A percentile compares a stretch with the other conserved stretches of the same genome.
Conservation (phyloP, 164 flowering plant genomes). For the Liquidambar formosana region DNA sequence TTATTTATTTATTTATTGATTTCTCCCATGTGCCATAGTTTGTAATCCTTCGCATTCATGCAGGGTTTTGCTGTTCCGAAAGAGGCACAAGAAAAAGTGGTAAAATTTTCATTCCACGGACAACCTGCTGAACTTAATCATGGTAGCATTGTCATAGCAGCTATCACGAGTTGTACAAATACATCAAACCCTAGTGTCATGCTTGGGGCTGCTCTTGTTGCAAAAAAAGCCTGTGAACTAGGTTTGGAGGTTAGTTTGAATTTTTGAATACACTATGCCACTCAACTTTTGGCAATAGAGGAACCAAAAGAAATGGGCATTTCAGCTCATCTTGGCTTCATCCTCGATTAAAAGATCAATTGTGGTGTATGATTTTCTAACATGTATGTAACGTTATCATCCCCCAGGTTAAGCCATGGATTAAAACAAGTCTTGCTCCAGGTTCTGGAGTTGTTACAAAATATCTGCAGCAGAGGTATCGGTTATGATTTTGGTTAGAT, state of each 20-base stretch:
- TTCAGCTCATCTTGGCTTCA: no score
- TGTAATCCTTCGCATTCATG: background rate
- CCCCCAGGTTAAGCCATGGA: constrained; percentile 90
- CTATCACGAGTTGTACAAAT: constrained; percentile 96
- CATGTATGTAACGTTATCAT: background rate
- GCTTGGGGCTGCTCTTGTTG: constrained; percentile 95
- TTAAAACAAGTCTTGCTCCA: constrained; percentile 98
- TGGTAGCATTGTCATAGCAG: constrained; percentile 95
- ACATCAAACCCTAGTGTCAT: constrained; percentile 98
- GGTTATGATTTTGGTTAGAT: background rate
- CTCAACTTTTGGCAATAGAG: no score
- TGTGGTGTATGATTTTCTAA: background rate
- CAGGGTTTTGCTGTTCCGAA: constrained; percentile 94
- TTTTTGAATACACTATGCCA: background rate
- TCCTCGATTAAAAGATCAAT: background rate
- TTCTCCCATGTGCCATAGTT: background rate
- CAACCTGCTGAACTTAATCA: constrained; percentile 82
- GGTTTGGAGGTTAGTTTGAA: constrained; percentile 65
- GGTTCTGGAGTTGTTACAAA: constrained; percentile 97
- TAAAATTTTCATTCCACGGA: constrained; percentile 81
- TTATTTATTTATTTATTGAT: no score
- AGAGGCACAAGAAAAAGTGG: constrained; percentile 78
- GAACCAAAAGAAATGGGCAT: no score
- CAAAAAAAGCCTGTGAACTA: constrained; percentile 85
- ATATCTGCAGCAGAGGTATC: constrained; percentile 75